These are phyloP conservation scores for Cladosporium sp. DNA, from an alignment of 2,329 filamentous ascomycete species.

Conservation along the genomic window DNA sequence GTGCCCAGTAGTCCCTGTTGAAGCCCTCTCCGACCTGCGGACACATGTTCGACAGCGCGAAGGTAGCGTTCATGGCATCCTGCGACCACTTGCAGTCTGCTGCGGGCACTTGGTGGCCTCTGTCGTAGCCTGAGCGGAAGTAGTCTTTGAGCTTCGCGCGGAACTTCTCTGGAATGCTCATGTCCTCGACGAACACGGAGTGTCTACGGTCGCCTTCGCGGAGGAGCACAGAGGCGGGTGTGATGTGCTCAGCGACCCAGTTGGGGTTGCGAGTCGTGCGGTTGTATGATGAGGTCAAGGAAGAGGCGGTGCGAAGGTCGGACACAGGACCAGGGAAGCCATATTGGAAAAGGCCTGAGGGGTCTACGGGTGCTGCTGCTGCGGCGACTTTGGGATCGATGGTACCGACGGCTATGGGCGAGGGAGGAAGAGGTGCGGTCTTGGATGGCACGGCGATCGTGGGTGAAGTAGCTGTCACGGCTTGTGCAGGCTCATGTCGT, in stretches of 20 bases:
- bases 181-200: slow-evolving; percentile 79
- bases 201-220: slow-evolving; percentile 79
- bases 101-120: slow-evolving; percentile 94
- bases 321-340: slow-evolving; percentile 86
- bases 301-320: slow-evolving; percentile 72
- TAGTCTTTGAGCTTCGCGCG: slow-evolving; percentile 90
- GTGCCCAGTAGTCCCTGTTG: slow-evolving; percentile 98
- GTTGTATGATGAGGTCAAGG: slow-evolving; percentile 84
- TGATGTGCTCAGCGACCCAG: slow-evolving; percentile 95
- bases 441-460: slow-evolving; percentile 19
- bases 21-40: slow-evolving; percentile 97
- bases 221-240: slow-evolving; percentile 70
- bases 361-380: slow-evolving; percentile 39
- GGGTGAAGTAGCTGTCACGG: slow-evolving; percentile 33
- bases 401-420: slow-evolving; percentile 22
- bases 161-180: slow-evolving; percentile 75
- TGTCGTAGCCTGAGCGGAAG: slow-evolving; percentile 88
- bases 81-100: slow-evolving; percentile 97
- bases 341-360: slow-evolving; percentile 50
- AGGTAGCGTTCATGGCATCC: slow-evolving; percentile 90
- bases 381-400: slow-evolving; percentile 20
- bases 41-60: slow-evolving; percentile 93
- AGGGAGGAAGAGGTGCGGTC: slow-evolving; percentile 25
- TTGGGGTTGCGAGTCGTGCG: slow-evolving; percentile 84
- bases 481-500: slow-evolving; percentile 23